These are phyloP conservation scores for Lecanicillium sp. DNA, from an alignment of 2,329 filamentous ascomycete genomes.

Conservation along the genomic window DNA sequence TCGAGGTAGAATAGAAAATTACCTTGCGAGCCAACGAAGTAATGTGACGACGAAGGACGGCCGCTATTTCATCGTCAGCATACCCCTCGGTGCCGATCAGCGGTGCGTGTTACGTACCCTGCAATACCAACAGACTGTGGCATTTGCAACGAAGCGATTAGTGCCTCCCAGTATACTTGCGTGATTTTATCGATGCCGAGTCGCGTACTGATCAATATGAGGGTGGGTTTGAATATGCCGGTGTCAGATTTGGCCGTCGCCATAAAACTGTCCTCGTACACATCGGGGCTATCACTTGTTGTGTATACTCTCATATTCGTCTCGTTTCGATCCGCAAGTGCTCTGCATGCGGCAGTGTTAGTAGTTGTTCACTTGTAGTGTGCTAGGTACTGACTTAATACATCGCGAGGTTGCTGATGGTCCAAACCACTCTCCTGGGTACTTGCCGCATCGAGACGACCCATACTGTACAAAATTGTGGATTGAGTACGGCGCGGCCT, in stretches of 20 bases:
- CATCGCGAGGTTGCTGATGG: slow-evolving; percentile 93
- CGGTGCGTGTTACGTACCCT: slow-evolving; percentile 51
- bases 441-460: slow-evolving; percentile 80
- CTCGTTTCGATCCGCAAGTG: slow-evolving; percentile 62
- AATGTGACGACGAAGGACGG: slow-evolving; percentile 78
- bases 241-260: slow-evolving; percentile 64
- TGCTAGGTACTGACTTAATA: slow-evolving; percentile 63
- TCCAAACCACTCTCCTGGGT: slow-evolving; percentile 97
- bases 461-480: slow-evolving; percentile 91
- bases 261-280: slow-evolving; percentile 87
- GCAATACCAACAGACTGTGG: slow-evolving; percentile 93
- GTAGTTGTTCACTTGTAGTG: not conserved
- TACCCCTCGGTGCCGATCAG: not conserved
- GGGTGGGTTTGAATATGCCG: slow-evolving; percentile 67
- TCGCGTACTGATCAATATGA: slow-evolving; percentile 83
- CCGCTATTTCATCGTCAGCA: slow-evolving; percentile 49
- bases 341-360: slow-evolving; percentile 43
- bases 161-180: slow-evolving; percentile 89
- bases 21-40: slow-evolving; percentile 57
- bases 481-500: slow-evolving; percentile 83
- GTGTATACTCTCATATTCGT: slow-evolving; percentile 74
- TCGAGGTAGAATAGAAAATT: slow-evolving; percentile 90
- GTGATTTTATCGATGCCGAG: slow-evolving; percentile 93
- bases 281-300: slow-evolving; percentile 82
- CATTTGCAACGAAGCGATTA: slow-evolving; percentile 78